A percentile compares a stretch with the other conserved stretches of the same genome.
phyloP scores from a whole-genome alignment of 192 early-diverging fungal genomes.

The Powellomyces hirtus region DNA sequence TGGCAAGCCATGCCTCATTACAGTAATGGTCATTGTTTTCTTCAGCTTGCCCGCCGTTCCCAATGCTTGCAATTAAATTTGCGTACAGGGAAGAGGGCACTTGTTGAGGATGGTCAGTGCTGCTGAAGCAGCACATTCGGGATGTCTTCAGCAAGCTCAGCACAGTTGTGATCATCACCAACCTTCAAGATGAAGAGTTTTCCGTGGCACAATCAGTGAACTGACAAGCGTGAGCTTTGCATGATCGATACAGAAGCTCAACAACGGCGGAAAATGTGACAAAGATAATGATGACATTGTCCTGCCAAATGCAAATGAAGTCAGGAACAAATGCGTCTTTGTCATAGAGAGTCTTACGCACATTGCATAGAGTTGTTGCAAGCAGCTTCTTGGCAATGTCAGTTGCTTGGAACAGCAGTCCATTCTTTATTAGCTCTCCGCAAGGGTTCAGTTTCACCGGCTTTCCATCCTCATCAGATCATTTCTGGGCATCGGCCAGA shows the following conservation, averaged over 20 bases:
- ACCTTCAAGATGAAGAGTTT: not conserved
- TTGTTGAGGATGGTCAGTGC: not conserved
- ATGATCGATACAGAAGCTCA: not conserved
- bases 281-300: not conserved
- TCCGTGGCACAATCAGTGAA: not conserved
- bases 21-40: not conserved
- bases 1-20: too few species aligned
- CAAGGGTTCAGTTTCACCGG: not conserved
- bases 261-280: not conserved
- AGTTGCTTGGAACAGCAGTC: not conserved
- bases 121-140: not conserved
- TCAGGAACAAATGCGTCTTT: not conserved
- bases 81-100: not conserved
- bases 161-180: not conserved
- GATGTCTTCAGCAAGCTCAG: not conserved
- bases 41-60: not conserved
- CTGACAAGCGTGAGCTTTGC: not conserved
- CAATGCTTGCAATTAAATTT: not conserved
- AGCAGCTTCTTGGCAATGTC: conserved; percentile 4
- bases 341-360: conserved; percentile 3
- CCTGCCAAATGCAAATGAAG: not conserved
- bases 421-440: not conserved
- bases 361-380: not conserved
- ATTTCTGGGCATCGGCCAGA: not conserved
- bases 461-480: conserved; percentile 1